These are phyloP conservation scores for Anaeramoeba flamelloides DNA, from an alignment of 78 protist genomes.

Conservation along the genomic window DNA sequence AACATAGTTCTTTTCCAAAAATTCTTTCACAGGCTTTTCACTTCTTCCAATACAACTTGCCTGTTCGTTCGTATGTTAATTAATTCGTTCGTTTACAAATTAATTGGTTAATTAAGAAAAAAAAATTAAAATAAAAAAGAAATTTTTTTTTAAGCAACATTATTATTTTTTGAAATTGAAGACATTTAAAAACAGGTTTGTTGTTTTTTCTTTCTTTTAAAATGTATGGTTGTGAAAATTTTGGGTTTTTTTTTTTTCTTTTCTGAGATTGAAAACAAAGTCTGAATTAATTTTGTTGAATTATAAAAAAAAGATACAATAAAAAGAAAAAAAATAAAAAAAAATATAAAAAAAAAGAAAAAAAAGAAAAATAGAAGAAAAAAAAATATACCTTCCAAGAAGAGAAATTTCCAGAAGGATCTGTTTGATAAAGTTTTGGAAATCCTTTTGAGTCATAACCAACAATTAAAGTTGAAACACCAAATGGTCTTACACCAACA, in stretches of 20 bases:
- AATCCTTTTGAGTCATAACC: conserved; percentile 60
- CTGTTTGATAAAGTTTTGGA: conserved; percentile 83
- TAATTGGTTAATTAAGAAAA: background rate
- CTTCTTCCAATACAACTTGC: conserved; percentile 60
- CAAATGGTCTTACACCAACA: conserved; percentile 97
- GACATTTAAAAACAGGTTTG: too few species aligned
- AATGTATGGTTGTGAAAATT: too few species aligned
- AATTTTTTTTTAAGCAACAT: too few species aligned
- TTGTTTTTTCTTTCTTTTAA: too few species aligned
- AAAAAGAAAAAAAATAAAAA: background rate
- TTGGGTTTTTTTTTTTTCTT: too few species aligned
- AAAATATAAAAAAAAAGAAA: background rate
- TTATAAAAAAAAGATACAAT: conserved; percentile 11
- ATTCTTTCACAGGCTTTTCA: conserved; percentile 77
- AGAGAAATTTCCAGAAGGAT: conserved; percentile 79
- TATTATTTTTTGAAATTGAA: too few species aligned
- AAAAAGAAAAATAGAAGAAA: background rate
- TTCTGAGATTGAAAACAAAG: too few species aligned
- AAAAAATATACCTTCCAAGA: conserved; percentile 64
- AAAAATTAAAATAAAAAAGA: conserved; percentile 11
- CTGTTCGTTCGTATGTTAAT: too few species aligned
- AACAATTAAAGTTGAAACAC: conserved; percentile 80
- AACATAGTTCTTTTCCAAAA: conserved; percentile 39
- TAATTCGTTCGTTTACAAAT: too few species aligned
- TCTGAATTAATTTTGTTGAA: too few species aligned